A percentile compares a stretch with the other conserved stretches of the same genome.
phyloP scores from a whole-genome alignment of 768 basidiomycete species.

The Auricularia sp. region DNA sequence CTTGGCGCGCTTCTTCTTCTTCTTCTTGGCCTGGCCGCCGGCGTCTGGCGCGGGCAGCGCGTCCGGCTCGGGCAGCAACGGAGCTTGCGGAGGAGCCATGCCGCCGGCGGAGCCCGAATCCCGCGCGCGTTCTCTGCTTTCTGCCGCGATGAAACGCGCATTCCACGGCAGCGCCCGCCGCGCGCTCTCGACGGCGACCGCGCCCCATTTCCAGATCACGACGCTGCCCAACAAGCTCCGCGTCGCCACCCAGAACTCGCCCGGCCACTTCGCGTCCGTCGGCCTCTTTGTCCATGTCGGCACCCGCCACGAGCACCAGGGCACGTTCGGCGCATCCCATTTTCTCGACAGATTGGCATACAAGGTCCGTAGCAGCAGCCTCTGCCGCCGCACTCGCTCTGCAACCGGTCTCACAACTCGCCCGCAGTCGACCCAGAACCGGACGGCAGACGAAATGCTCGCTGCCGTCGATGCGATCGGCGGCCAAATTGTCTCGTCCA shows the following conservation, averaged over 20 bases:
- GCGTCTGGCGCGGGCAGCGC: background rate
- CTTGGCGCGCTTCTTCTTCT: constrained; percentile 46
- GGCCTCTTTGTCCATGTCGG: constrained; percentile 94
- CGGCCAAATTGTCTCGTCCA: constrained; percentile 85
- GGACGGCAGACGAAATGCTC: constrained; percentile 71
- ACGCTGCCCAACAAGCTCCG: constrained; percentile 86
- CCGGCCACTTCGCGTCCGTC: constrained; percentile 88
- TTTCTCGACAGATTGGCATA: constrained; percentile 94
- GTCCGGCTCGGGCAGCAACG: background rate
- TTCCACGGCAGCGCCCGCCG: background rate
- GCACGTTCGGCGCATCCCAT: constrained; percentile 76
- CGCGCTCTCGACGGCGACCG: background rate
- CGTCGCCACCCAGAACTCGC: constrained; percentile 83
- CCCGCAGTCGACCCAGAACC: constrained; percentile 58
- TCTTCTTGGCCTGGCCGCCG: constrained; percentile 22
- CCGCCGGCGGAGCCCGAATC: no score
- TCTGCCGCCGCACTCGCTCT: background rate
- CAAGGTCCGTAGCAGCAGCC: constrained; percentile 48
- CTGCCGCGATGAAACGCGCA: background rate
- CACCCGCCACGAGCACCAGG: constrained; percentile 71
- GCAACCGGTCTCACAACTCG: no score
- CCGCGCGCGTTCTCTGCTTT: background rate
- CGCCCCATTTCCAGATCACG: constrained; percentile 44
- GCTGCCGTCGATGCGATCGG: constrained; percentile 73
- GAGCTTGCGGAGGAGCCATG: background rate